phyloP scores from a whole-genome alignment of 2,329 filamentous ascomycete species.

The Boeremia lycopersici region DNA sequence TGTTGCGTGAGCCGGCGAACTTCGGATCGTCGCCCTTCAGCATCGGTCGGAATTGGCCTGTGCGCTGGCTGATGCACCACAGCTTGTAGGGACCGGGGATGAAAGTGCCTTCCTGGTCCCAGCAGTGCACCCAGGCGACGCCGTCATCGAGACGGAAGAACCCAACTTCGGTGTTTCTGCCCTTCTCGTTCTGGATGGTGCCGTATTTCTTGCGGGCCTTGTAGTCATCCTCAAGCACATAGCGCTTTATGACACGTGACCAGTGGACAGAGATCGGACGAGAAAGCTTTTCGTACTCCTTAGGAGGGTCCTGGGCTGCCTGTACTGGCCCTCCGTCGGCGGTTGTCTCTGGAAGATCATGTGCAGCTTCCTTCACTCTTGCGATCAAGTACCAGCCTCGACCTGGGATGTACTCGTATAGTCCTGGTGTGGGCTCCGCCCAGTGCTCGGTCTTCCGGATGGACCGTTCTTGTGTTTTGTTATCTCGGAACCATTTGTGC shows the following conservation, averaged over 20 bases:
- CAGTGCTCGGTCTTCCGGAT: constrained; percentile 55
- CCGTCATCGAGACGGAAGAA: constrained; percentile 59
- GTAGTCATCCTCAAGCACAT: constrained; percentile 56
- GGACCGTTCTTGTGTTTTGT: constrained; percentile 45
- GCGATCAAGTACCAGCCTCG: constrained; percentile 58
- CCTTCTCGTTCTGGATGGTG: constrained; percentile 47
- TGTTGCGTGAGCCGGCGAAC: constrained; percentile 33
- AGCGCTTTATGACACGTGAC: constrained; percentile 56
- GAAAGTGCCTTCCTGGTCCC: constrained; percentile 57
- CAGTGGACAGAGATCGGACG: constrained; percentile 50
- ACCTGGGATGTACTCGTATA: constrained; percentile 57
- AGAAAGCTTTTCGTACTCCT: constrained; percentile 37
- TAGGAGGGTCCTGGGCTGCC: constrained; percentile 12
- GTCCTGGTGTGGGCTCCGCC: constrained; percentile 55
- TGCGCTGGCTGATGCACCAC: constrained; percentile 54
- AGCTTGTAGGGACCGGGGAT: constrained; percentile 58
- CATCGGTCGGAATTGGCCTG: constrained; percentile 48
- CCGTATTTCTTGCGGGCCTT: constrained; percentile 54
- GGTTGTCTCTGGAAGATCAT: constrained; percentile 30
- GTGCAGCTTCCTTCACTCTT: constrained; percentile 43
- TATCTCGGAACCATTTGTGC: constrained; percentile 55
- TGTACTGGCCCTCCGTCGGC: constrained; percentile 24
- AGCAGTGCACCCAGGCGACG: constrained; percentile 57
- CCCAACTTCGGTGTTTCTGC: constrained; percentile 48
- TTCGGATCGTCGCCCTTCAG: constrained; percentile 47